Evolutionary conservation across 73 alveolate species (phyloP).

Genomic region (Symbiodinium pilosum): DNA sequence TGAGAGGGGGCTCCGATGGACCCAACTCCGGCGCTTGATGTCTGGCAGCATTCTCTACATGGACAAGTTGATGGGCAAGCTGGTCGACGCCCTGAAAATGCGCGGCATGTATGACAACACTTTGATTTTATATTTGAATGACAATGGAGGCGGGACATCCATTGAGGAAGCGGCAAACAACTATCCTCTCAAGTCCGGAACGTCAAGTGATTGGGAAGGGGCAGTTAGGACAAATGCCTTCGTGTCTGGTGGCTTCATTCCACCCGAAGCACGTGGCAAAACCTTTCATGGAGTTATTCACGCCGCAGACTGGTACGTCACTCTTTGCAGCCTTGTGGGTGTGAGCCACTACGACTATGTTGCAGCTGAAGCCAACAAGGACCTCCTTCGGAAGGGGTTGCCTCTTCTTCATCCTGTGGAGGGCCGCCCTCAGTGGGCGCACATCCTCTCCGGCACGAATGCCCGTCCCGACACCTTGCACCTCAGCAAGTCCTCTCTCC

Average conservation of each 20-base stretch:
- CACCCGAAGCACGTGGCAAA: background rate
- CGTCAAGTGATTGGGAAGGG: constrained; percentile 18
- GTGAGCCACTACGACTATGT: background rate
- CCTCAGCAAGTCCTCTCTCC: background rate
- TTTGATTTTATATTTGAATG: background rate
- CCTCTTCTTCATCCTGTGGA: constrained; percentile 4
- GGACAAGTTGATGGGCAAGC: background rate
- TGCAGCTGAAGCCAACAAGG: constrained; percentile 13
- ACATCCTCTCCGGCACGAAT: background rate
- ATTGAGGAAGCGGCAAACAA: background rate
- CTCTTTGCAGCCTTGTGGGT: constrained; percentile 7
- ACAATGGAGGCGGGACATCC: background rate
- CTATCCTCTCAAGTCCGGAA: constrained; percentile 24
- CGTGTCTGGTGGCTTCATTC: constrained; percentile 40
- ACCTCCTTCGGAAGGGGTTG: background rate
- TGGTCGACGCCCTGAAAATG: background rate
- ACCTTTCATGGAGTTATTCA: background rate
- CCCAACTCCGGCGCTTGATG: background rate
- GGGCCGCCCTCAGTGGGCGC: constrained; percentile 29
- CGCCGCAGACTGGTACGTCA: constrained; percentile 44
- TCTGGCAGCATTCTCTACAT: background rate
- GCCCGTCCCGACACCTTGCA: constrained; percentile 25
- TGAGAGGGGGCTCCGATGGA: background rate
- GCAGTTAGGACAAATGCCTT: constrained; percentile 28
- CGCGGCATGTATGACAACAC: constrained; percentile 28